These are phyloP conservation scores for Purshia tridentata DNA, from an alignment of 306 rosid genomes.

Conservation along the genomic window DNA sequence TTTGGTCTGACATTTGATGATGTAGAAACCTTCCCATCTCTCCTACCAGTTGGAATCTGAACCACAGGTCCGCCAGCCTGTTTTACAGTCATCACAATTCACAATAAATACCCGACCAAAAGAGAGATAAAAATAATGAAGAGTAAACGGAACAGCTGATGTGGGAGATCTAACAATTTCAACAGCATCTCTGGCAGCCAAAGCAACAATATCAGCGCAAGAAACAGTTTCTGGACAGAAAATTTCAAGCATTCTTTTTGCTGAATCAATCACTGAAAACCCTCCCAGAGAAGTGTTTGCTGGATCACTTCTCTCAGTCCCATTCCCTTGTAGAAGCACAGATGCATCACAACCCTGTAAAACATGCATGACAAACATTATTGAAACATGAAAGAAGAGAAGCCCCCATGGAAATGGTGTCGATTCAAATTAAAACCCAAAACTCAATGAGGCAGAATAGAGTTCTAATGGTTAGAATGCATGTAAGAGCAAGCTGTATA, in stretches of 20 bases:
- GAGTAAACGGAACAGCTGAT: conserved; percentile 6
- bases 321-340: conserved; percentile 70
- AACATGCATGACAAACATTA: not conserved
- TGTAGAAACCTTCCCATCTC: conserved; percentile 72
- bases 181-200: conserved; percentile 94
- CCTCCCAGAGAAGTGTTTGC: conserved; percentile 83
- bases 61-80: conserved; percentile 80
- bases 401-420: not conserved
- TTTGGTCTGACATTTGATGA: conserved; percentile 85
- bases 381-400: conserved; percentile 2
- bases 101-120: conserved; percentile 6
- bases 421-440: not conserved
- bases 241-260: conserved; percentile 60
- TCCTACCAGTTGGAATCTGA: conserved; percentile 72
- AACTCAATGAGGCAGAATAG: not conserved
- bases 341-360: conserved; percentile 90
- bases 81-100: conserved; percentile 20
- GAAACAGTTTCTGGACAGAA: conserved; percentile 84
- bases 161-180: conserved; percentile 54
- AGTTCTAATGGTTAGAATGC: not conserved
- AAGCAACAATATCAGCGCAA: conserved; percentile 83
- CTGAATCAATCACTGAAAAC: conserved; percentile 68
- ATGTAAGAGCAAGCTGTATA: not conserved
- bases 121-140: not conserved
- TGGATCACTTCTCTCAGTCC: conserved; percentile 77